These are phyloP conservation scores for Saccharomyces hybrid DNA, from an alignment of 1,139 yeast species.

Conservation along the genomic window DNA sequence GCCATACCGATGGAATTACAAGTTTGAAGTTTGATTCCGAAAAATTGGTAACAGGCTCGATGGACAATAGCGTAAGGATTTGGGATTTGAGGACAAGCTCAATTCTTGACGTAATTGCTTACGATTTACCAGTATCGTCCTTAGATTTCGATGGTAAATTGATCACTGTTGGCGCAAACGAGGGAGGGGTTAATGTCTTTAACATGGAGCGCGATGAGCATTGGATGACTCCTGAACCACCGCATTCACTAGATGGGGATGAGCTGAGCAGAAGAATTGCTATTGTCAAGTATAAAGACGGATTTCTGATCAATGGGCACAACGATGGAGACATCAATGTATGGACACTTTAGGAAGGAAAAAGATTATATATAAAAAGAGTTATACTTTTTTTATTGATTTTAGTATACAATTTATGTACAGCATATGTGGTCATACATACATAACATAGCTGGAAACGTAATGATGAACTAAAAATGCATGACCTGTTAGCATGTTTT, in stretches of 20 bases:
- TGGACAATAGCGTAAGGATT: constrained; percentile 55
- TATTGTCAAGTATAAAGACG: not conserved
- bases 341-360: not conserved
- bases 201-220: not conserved
- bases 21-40: constrained; percentile 60
- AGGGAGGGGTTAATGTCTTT: not conserved
- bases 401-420: not conserved
- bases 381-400: not conserved
- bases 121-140: constrained; percentile 44
- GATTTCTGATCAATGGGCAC: not conserved
- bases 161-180: not conserved
- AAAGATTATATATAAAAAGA: not conserved
- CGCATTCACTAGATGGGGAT: not conserved
- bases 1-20: constrained; percentile 66
- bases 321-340: not conserved
- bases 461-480: not conserved
- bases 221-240: not conserved
- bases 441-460: not conserved
- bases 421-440: not conserved
- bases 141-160: constrained; percentile 42
- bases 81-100: constrained; percentile 72
- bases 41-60: constrained; percentile 56
- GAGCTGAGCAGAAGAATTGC: not conserved
- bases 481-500: not conserved
- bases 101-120: constrained; percentile 52